phyloP scores from a whole-genome alignment of 176 grass and related monocot species.

The Urochloa ruziziensis region DNA sequence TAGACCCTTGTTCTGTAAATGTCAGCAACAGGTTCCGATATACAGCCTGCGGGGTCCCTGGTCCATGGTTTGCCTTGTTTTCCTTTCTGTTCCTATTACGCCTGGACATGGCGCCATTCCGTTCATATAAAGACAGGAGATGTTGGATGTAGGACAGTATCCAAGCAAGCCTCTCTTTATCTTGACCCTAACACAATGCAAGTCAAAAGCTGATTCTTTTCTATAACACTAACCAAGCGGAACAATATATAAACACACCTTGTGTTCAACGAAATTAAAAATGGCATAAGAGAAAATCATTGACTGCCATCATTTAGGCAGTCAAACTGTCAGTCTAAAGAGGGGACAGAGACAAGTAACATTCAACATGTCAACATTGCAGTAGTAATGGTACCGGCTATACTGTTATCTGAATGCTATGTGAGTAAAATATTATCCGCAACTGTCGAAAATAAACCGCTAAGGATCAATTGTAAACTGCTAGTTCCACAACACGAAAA shows the following conservation, averaged over 20 bases:
- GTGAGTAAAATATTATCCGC: neutral
- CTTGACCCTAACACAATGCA: slow-evolving; percentile 49
- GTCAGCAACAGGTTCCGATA: slow-evolving; percentile 51
- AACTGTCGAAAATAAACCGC: neutral
- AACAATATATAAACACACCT: neutral
- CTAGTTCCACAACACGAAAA: neutral
- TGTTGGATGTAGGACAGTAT: slow-evolving; percentile 83
- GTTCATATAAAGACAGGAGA: slow-evolving; percentile 63
- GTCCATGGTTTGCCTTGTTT: slow-evolving; percentile 12
- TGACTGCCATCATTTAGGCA: neutral
- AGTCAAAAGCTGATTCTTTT: slow-evolving; percentile 21
- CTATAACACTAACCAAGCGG: neutral
- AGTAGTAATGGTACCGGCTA: neutral
- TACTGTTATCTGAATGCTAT: neutral
- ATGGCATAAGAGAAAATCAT: neutral
- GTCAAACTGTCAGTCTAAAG: neutral
- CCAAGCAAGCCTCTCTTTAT: slow-evolving; percentile 65
- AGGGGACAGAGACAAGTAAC: neutral
- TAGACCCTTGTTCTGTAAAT: slow-evolving; percentile 57
- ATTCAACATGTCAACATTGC: slow-evolving; percentile 20
- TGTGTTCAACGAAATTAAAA: neutral
- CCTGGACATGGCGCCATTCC: slow-evolving; percentile 20
- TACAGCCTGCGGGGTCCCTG: slow-evolving; percentile 44
- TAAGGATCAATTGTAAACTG: slow-evolving; percentile 4
- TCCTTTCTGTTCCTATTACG: neutral